phyloP scores from a whole-genome alignment of 73 alveolate genomes.

The Blepharisma japonicum region DNA sequence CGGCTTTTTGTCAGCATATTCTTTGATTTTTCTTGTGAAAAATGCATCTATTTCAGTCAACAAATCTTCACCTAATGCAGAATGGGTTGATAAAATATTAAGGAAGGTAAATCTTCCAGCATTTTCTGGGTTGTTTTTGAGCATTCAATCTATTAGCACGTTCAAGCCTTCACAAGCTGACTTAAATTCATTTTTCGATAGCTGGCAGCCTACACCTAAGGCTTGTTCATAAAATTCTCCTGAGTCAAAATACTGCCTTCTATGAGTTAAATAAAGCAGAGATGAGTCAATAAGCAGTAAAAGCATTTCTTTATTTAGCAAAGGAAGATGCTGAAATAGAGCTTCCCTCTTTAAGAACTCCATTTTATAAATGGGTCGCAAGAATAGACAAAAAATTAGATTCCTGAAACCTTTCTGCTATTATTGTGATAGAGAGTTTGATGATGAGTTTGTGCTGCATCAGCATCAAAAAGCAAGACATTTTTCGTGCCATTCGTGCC shows the following conservation, averaged over 20 bases:
- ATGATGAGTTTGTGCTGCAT: conserved; percentile 86
- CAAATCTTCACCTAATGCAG: background rate
- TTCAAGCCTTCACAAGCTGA: background rate
- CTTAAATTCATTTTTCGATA: background rate
- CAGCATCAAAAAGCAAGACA: conserved; percentile 98
- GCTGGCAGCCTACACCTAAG: background rate
- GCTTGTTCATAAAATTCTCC: conserved; percentile 20
- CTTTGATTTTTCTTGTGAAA: background rate
- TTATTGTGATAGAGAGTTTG: conserved; percentile 98
- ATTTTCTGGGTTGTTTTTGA: conserved; percentile 24
- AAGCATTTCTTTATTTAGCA: too few species aligned
- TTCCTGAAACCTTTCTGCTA: conserved; percentile 97
- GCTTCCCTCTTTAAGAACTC: background rate
- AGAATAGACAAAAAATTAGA: conserved; percentile 82
- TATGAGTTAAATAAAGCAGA: background rate
- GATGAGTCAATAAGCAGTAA: too few species aligned
- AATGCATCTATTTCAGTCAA: background rate
- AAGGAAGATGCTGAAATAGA: too few species aligned
- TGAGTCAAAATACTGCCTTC: background rate
- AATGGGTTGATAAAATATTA: conserved; percentile 8
- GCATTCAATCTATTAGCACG: background rate
- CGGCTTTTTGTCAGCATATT: background rate
- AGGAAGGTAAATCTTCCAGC: conserved; percentile 7
- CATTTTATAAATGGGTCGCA: conserved; percentile 90
- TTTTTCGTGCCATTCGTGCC: conserved; percentile 92